Evolutionary conservation across 2,329 filamentous ascomycete species (phyloP).

Genomic region (Simplicillium aogashimaense): DNA sequence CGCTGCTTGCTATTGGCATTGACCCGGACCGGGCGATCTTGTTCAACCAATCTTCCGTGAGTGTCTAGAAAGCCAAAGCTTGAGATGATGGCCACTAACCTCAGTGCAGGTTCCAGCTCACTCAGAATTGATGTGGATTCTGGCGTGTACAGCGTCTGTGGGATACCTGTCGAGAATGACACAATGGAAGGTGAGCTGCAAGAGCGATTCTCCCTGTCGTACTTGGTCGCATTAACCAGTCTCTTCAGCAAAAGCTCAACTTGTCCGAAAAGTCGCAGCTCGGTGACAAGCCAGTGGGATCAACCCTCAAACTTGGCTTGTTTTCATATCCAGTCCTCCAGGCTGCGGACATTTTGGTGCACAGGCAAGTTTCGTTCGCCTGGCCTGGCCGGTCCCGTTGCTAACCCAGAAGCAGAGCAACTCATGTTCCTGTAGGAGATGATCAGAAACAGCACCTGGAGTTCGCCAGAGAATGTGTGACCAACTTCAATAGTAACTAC

Average conservation of each 20-base stretch:
- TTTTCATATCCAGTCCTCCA: constrained; percentile 96
- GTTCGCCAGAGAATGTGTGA: constrained; percentile 77
- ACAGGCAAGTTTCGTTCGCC: constrained; percentile 41
- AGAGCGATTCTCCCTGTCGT: neutral
- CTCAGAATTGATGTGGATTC: constrained; percentile 91
- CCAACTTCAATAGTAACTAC: constrained; percentile 75
- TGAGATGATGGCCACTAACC: neutral
- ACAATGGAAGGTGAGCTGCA: constrained; percentile 70
- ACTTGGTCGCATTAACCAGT: neutral
- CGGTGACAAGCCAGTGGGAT: constrained; percentile 48
- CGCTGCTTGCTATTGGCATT: constrained; percentile 74
- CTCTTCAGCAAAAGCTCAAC: constrained; percentile 58
- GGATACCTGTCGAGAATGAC: constrained; percentile 98
- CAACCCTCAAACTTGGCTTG: constrained; percentile 68
- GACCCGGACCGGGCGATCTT: constrained; percentile 66
- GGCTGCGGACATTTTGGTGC: constrained; percentile 86
- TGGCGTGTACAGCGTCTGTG: constrained; percentile 84
- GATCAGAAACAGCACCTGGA: constrained; percentile 93
- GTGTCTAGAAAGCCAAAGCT: constrained; percentile 13
- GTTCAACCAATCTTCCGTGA: constrained; percentile 72
- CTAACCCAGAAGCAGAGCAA: constrained; percentile 45
- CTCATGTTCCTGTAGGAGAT: constrained; percentile 92
- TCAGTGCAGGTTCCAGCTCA: constrained; percentile 58
- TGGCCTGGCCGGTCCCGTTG: neutral
- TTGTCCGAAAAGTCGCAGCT: constrained; percentile 47